Conservation (phyloP, 768 basidiomycete genomes). For the Lactifluus echinatus region DNA sequence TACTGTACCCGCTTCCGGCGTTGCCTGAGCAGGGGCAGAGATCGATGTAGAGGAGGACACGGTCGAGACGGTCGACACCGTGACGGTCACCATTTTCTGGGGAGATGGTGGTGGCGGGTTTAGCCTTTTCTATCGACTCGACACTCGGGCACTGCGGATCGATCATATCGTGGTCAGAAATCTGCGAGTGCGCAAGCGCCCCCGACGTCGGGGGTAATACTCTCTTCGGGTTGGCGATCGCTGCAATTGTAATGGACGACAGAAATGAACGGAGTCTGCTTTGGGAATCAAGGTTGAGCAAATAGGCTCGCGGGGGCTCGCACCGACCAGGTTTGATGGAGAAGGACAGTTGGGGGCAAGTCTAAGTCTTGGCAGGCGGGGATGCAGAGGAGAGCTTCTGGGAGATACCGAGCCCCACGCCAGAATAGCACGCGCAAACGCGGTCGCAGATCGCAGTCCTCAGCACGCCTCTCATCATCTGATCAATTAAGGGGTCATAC, state of each 20-base stretch:
- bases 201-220: not conserved
- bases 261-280: too few relatives aligned
- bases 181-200: not conserved
- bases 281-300: not conserved
- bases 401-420: not conserved
- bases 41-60: not conserved
- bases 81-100: not conserved
- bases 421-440: conserved; percentile 1
- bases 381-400: not conserved
- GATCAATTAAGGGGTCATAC: too few relatives aligned
- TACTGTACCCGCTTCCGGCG: not conserved
- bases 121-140: not conserved
- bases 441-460: conserved; percentile 6
- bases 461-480: not conserved
- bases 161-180: not conserved
- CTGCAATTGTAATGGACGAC: not conserved
- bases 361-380: not conserved
- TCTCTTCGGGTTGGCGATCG: not conserved
- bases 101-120: not conserved
- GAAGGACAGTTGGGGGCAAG: not conserved
- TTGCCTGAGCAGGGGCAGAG: not conserved
- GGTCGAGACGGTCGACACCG: not conserved
- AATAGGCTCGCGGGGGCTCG: too few relatives aligned
- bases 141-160: not conserved
- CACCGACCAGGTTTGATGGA: not conserved